These are phyloP conservation scores for Boletus rufocinnamomeus DNA, from an alignment of 768 basidiomycete species.

Conservation along the genomic window DNA sequence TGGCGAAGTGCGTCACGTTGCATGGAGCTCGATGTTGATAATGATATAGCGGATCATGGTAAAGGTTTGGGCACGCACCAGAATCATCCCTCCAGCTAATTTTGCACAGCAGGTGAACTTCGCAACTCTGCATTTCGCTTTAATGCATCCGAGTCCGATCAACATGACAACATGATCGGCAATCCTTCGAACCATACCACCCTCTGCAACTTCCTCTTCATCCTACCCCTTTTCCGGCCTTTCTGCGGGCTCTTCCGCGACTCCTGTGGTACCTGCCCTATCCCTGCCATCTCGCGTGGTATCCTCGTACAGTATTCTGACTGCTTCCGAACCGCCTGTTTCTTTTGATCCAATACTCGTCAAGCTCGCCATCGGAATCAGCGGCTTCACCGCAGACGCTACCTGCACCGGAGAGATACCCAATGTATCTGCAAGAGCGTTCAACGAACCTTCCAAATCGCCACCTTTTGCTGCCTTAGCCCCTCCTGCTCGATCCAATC, in stretches of 20 bases:
- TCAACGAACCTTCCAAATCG: conserved; percentile 56
- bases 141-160: too few relatives aligned
- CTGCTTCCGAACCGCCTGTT: conserved; percentile 46
- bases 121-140: too few relatives aligned
- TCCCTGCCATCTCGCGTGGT: not conserved
- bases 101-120: not conserved
- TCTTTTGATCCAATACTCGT: conserved; percentile 49
- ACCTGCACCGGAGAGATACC: conserved; percentile 63
- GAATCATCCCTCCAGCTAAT: not conserved
- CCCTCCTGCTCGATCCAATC: conserved; percentile 6
- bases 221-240: not conserved
- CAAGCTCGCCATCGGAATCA: conserved; percentile 62
- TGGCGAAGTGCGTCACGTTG: too few relatives aligned
- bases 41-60: not conserved
- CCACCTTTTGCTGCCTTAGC: conserved; percentile 4
- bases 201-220: not conserved
- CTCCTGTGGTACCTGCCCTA: not conserved
- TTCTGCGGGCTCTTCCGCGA: not conserved
- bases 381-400: conserved; percentile 61
- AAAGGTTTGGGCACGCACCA: not conserved
- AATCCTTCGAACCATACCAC: not conserved
- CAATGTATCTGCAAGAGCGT: conserved; percentile 59
- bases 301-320: conserved; percentile 36
- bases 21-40: too few relatives aligned
- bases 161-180: too few relatives aligned